A percentile compares a stretch with the other conserved stretches of the same genome.
These are phyloP conservation scores for Zopfia rhizophila DNA, from an alignment of 2,329 filamentous ascomycete genomes.

Conservation along the genomic window DNA sequence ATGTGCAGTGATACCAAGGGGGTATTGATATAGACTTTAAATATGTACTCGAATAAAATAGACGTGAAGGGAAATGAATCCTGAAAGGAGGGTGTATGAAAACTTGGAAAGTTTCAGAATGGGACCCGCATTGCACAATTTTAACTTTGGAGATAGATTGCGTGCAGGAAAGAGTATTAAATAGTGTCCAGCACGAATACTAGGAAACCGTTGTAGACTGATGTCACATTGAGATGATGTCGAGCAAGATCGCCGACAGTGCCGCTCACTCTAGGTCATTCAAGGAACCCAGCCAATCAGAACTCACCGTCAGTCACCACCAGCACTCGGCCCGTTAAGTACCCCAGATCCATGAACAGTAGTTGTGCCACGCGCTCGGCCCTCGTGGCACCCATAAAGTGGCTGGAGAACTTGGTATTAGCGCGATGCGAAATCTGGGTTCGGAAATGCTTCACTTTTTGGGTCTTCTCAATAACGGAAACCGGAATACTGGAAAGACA, in stretches of 20 bases:
- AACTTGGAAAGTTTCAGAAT: constrained; percentile 18
- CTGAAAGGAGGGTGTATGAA: constrained; percentile 17
- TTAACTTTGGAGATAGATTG: constrained; percentile 35
- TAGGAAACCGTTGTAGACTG: constrained; percentile 33
- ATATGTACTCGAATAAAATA: neutral
- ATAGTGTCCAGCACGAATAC: too few relatives aligned
- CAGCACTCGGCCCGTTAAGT: neutral
- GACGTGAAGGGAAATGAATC: constrained; percentile 1
- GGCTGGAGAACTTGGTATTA: constrained; percentile 7
- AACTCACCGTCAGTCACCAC: constrained; percentile 17
- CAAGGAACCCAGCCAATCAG: constrained; percentile 31
- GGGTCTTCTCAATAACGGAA: constrained; percentile 2
- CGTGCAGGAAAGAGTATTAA: constrained; percentile 21
- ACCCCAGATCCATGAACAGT: constrained; percentile 1
- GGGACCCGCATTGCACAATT: constrained; percentile 20
- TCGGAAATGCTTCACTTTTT: constrained; percentile 4
- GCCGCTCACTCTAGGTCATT: constrained; percentile 29
- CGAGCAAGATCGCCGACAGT: constrained; percentile 7
- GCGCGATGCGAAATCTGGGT: neutral
- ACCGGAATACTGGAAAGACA: too few relatives aligned
- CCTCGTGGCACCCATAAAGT: constrained; percentile 15
- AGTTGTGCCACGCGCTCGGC: constrained; percentile 12
- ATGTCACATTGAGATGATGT: constrained; percentile 29
- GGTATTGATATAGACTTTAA: constrained; percentile 13
- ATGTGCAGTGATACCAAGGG: constrained; percentile 7